A percentile compares a stretch with the other conserved stretches of the same genome.
phyloP scores from a whole-genome alignment of 345 rosid species.

The Hibiscus mutabilis region DNA sequence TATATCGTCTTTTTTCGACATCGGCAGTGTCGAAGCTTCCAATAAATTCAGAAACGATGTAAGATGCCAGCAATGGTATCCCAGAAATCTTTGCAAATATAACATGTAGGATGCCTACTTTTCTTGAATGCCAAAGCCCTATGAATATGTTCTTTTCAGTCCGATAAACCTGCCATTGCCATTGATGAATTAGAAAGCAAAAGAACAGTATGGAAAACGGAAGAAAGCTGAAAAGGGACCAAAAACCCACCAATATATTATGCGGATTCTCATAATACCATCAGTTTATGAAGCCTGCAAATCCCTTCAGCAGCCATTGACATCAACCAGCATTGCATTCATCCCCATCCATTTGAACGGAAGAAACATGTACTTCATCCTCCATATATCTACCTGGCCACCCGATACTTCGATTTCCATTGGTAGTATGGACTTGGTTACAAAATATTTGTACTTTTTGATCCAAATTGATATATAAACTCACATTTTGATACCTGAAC shows the following conservation, averaged over 20 bases:
- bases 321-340: conserved; percentile 93
- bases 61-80: conserved; percentile 39
- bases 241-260: conserved; percentile 47
- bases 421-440: neutral
- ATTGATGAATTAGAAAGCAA: neutral
- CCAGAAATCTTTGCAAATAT: conserved; percentile 61
- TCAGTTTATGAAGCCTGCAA: conserved; percentile 78
- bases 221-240: neutral
- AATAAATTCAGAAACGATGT: conserved; percentile 45
- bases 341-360: conserved; percentile 86
- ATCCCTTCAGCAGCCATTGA: conserved; percentile 90
- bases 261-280: conserved; percentile 72
- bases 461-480: too few species aligned
- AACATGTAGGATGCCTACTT: conserved; percentile 45
- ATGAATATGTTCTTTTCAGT: conserved; percentile 44
- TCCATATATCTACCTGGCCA: conserved; percentile 62
- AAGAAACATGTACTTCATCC: conserved; percentile 35
- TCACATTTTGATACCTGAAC: too few species aligned
- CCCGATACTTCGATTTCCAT: too few species aligned
- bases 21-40: conserved; percentile 38
- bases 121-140: conserved; percentile 52
- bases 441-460: too few species aligned
- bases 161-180: conserved; percentile 40
- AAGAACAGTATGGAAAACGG: neutral
- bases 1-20: too few species aligned